Evolutionary conservation across 257 asterid genomes (phyloP).

Genomic region (Leonotis leonurus): DNA sequence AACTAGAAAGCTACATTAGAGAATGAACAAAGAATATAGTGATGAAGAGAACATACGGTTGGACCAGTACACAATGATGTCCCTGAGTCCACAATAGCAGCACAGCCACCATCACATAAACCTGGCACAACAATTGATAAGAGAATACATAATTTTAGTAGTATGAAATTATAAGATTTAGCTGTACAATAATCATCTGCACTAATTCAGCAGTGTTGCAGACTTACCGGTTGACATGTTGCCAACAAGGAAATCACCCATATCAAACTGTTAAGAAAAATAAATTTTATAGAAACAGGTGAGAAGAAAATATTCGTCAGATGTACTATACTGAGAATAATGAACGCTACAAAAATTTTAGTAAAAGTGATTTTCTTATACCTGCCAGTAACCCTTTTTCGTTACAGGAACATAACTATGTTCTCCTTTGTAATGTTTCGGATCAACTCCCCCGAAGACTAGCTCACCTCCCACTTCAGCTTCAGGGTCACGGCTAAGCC

Average conservation of each 20-base stretch:
- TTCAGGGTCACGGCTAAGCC: constrained; percentile 71
- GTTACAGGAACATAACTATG: constrained; percentile 74
- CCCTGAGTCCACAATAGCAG: constrained; percentile 96
- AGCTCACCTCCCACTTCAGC: constrained; percentile 81
- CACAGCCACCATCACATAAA: constrained; percentile 74
- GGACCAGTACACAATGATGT: constrained; percentile 93
- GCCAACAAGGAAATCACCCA: constrained; percentile 75
- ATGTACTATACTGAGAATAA: neutral
- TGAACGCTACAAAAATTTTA: neutral
- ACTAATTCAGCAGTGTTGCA: constrained; percentile 1
- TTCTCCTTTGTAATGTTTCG: constrained; percentile 59
- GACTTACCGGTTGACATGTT: constrained; percentile 66
- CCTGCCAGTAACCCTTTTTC: constrained; percentile 93
- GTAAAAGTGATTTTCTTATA: constrained; percentile 14
- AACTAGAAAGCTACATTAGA: neutral
- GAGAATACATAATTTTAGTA: neutral
- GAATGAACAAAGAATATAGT: constrained; percentile 1
- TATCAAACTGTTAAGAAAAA: constrained; percentile 43
- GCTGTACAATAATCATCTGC: neutral
- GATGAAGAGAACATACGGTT: constrained; percentile 44
- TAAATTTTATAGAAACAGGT: neutral
- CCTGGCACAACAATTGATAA: constrained; percentile 35
- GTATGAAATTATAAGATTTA: neutral
- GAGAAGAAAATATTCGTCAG: neutral
- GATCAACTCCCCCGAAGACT: constrained; percentile 83